A percentile compares a stretch with the other conserved stretches of the same genome.
Conservation (phyloP, 1,284 basidiomycete genomes). For the Cryptococcus maquisensis region DNA sequence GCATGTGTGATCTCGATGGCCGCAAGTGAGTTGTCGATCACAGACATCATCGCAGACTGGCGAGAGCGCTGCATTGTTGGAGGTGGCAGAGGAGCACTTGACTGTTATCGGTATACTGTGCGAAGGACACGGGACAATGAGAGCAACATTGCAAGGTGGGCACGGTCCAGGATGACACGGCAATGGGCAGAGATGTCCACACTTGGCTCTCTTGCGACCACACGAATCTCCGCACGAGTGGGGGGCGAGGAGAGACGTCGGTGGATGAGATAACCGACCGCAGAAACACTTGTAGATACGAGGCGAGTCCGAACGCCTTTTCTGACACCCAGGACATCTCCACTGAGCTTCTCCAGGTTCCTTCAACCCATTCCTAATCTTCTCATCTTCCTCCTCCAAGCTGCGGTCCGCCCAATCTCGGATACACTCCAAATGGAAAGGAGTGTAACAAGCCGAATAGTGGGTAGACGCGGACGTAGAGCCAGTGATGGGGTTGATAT, state of each 20-base stretch:
- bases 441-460: constrained; percentile 46
- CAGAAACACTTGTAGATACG: constrained; percentile 83
- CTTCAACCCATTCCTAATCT: constrained; percentile 41
- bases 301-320: constrained; percentile 62
- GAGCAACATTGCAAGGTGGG: constrained; percentile 61
- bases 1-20: constrained; percentile 57
- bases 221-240: constrained; percentile 79
- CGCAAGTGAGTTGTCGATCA: constrained; percentile 58
- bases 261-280: constrained; percentile 65
- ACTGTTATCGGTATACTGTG: constrained; percentile 60
- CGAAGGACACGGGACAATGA: constrained; percentile 63
- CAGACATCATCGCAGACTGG: constrained; percentile 68
- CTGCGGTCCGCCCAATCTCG: constrained; percentile 75
- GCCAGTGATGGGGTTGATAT: constrained; percentile 50
- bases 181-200: constrained; percentile 67
- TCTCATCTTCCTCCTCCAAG: constrained; percentile 57
- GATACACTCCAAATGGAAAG: constrained; percentile 52
- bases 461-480: constrained; percentile 58
- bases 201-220: constrained; percentile 58
- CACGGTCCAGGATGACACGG: constrained; percentile 72
- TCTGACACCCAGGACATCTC: constrained; percentile 84
- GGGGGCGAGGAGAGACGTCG: constrained; percentile 65
- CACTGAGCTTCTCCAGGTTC: constrained; percentile 61
- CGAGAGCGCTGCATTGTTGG: constrained; percentile 45
- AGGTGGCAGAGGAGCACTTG: constrained; percentile 56